Conservation (phyloP, 2,329 filamentous ascomycete species). For the Dothideomycetidae sp. region DNA sequence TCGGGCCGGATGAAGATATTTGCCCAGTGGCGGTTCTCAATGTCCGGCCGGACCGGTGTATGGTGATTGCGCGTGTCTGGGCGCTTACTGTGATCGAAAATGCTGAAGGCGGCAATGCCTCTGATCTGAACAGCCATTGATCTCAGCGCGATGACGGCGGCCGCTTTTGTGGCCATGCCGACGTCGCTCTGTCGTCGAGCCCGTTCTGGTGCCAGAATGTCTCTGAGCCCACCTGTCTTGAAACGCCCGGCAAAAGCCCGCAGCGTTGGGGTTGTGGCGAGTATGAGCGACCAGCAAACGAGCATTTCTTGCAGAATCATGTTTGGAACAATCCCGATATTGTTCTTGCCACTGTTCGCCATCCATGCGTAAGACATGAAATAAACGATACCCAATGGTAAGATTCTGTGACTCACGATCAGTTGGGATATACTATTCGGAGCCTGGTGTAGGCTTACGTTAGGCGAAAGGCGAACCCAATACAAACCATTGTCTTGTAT, state of each 20-base stretch:
- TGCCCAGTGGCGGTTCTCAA: conserved; percentile 8
- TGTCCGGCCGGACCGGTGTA: conserved; percentile 1
- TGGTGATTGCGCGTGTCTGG: conserved; percentile 3
- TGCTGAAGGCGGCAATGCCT: conserved; percentile 5
- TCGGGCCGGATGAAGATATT: conserved; percentile 3
- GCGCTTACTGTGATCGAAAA: conserved; percentile 7
- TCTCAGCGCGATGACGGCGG: conserved; percentile 3
- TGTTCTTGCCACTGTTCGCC: conserved; percentile 11
- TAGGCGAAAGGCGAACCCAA: conserved; percentile 8
- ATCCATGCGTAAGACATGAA: conserved; percentile 15
- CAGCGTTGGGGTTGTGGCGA: conserved; percentile 17
- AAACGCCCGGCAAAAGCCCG: conserved; percentile 17
- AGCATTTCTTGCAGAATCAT: conserved; percentile 16
- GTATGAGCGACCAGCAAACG: conserved; percentile 16
- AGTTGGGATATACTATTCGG: too few species aligned
- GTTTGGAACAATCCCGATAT: conserved; percentile 14
- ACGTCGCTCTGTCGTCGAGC: neutral
- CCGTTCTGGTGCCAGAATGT: conserved; percentile 2
- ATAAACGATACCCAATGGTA: conserved; percentile 6
- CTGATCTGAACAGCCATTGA: conserved; percentile 7
- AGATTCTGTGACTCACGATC: neutral
- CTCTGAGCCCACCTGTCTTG: conserved; percentile 9
- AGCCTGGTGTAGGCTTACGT: too few species aligned
- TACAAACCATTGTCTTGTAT: conserved; percentile 3
- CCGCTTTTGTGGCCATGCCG: conserved; percentile 3